Conservation (phyloP, 73 alveolate genomes). For the Breviolum minutum region DNA sequence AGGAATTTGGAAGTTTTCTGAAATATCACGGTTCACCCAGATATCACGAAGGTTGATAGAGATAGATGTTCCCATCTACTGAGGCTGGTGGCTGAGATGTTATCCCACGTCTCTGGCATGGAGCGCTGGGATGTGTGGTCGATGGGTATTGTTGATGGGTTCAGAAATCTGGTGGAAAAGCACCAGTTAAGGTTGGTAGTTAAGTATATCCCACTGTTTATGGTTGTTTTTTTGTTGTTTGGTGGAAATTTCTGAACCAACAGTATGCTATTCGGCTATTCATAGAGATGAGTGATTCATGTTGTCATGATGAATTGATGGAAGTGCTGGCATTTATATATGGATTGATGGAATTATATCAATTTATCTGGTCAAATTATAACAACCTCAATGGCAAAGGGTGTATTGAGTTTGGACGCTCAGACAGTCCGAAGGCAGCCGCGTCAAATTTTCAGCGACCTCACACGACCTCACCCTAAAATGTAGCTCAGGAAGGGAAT, state of each 20-base stretch:
- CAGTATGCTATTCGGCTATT: background rate
- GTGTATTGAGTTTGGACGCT: too few species aligned
- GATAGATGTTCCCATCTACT: background rate
- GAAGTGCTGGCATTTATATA: too few species aligned
- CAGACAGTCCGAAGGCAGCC: too few species aligned
- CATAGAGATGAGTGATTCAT: background rate
- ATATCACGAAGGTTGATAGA: too few species aligned
- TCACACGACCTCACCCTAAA: too few species aligned
- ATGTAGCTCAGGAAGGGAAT: too few species aligned
- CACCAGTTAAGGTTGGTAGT: background rate
- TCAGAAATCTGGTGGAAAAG: background rate
- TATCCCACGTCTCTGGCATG: conserved; percentile 88
- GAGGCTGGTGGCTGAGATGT: conserved; percentile 93
- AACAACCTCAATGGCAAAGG: too few species aligned
- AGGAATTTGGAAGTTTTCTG: too few species aligned
- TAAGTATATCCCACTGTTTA: background rate
- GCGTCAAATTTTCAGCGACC: too few species aligned
- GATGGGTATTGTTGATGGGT: background rate
- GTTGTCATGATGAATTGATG: background rate
- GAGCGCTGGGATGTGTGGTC: background rate
- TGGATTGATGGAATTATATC: too few species aligned
- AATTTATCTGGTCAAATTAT: too few species aligned
- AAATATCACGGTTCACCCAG: too few species aligned
- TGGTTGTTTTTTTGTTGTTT: background rate
- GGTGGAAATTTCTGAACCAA: background rate